Evolutionary conservation across 306 rosid species (phyloP).

Genomic region (Amphicarpaea edgeworthii): DNA sequence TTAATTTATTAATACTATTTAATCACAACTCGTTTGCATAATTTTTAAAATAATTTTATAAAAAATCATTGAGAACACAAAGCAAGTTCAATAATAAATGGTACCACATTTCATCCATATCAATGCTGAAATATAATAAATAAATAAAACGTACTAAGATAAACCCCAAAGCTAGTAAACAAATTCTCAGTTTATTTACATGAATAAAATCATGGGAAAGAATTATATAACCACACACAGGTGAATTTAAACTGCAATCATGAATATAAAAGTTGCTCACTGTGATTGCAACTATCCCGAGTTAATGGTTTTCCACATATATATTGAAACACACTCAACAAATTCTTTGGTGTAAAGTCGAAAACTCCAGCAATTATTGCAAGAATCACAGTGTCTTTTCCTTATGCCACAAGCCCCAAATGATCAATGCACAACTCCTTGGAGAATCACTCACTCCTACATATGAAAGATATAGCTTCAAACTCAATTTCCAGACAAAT

Average conservation of each 20-base stretch:
- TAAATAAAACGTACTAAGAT: conserved; percentile 18
- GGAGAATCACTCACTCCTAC: conserved; percentile 25
- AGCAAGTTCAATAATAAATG: background rate
- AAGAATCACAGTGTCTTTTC: conserved; percentile 49
- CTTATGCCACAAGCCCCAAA: conserved; percentile 31
- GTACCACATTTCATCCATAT: conserved; percentile 7
- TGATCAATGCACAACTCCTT: conserved; percentile 30
- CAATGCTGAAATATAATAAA: conserved; percentile 8
- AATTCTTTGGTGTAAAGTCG: conserved; percentile 41
- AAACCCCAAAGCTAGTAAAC: conserved; percentile 39
- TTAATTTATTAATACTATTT: no score
- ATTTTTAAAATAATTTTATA: no score
- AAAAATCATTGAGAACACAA: no score
- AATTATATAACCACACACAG: conserved; percentile 31
- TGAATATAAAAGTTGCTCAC: conserved; percentile 27
- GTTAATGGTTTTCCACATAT: conserved; percentile 45
- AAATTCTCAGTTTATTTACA: conserved; percentile 47
- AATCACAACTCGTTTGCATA: no score
- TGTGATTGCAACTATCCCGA: conserved; percentile 43
- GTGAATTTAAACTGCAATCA: conserved; percentile 43
- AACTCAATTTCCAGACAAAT: conserved; percentile 19
- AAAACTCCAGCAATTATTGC: conserved; percentile 40
- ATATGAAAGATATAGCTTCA: conserved; percentile 30
- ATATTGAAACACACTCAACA: conserved; percentile 43
- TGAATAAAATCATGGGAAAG: conserved; percentile 44